phyloP scores from a whole-genome alignment of 2,329 filamentous ascomycete genomes.

The Corniculantispora saksenae region DNA sequence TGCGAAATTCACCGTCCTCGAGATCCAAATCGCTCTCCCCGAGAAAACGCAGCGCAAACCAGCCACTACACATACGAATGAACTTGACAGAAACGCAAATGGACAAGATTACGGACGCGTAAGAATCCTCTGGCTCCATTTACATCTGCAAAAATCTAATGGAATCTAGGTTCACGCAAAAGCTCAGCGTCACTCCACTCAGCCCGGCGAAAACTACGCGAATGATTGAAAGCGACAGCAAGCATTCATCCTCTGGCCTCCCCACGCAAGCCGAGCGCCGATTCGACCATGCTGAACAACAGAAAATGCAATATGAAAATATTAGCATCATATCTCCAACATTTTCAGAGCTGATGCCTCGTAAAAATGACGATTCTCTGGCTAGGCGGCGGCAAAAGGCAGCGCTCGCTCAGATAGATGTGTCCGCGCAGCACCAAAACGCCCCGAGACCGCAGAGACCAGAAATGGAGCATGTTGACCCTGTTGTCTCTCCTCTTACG shows the following conservation, averaged over 20 bases:
- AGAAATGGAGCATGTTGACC: slow-evolving; percentile 16
- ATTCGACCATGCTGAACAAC: slow-evolving; percentile 4
- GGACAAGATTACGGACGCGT: slow-evolving; percentile 50
- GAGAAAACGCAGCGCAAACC: slow-evolving; percentile 34
- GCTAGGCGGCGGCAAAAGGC: slow-evolving; percentile 33
- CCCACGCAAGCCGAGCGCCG: background rate
- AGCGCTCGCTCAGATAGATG: slow-evolving; percentile 1
- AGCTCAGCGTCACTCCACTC: slow-evolving; percentile 30
- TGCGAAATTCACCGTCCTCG: slow-evolving; percentile 8
- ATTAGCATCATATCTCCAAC: slow-evolving; percentile 27
- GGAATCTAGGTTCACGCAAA: slow-evolving; percentile 20
- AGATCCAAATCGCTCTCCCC: slow-evolving; percentile 39
- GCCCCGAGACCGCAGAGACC: slow-evolving; percentile 2
- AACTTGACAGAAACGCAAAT: slow-evolving; percentile 52
- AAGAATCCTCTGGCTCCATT: slow-evolving; percentile 23
- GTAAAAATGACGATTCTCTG: slow-evolving; percentile 25
- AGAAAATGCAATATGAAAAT: slow-evolving; percentile 9
- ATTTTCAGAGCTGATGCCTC: slow-evolving; percentile 36
- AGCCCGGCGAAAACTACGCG: background rate
- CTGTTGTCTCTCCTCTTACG: slow-evolving; percentile 31
- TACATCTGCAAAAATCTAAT: slow-evolving; percentile 19
- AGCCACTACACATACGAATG: slow-evolving; percentile 48
- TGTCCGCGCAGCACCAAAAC: background rate
- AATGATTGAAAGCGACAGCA: slow-evolving; percentile 22
- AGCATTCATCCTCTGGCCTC: background rate